These are phyloP conservation scores for Ogataea zsoltii DNA, from an alignment of 805 yeast species.

Conservation along the genomic window DNA sequence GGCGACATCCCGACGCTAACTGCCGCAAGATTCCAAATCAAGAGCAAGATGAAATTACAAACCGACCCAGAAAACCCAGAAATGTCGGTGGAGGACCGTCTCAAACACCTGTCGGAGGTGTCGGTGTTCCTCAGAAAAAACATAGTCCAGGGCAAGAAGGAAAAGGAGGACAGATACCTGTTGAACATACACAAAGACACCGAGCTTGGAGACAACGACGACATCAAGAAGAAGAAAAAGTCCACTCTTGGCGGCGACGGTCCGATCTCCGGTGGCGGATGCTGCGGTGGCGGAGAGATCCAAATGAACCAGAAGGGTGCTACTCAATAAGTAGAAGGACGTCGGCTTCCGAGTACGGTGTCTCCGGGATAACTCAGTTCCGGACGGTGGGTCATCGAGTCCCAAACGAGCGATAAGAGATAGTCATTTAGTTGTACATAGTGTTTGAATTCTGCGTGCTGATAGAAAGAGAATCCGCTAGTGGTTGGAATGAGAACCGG, in stretches of 20 bases:
- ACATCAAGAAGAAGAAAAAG: slow-evolving; percentile 54
- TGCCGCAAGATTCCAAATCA: slow-evolving; percentile 64
- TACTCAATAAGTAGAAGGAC: not conserved
- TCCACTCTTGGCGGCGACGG: slow-evolving; percentile 23
- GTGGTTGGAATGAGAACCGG: too few relatives aligned
- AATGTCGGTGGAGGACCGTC: slow-evolving; percentile 48
- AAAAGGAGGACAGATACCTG: slow-evolving; percentile 43
- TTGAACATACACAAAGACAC: slow-evolving; percentile 78
- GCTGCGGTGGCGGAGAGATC: slow-evolving; percentile 55
- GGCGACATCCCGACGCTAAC: slow-evolving; percentile 48
- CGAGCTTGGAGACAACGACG: slow-evolving; percentile 90
- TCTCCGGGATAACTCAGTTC: too few relatives aligned
- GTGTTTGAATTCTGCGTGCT: not conserved
- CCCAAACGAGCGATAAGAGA: not conserved
- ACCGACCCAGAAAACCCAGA: slow-evolving; percentile 44
- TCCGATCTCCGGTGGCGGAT: slow-evolving; percentile 47
- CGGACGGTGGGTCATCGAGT: too few relatives aligned
- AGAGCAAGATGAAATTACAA: slow-evolving; percentile 46
- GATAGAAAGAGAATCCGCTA: too few relatives aligned
- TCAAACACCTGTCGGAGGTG: slow-evolving; percentile 66
- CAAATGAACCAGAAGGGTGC: slow-evolving; percentile 28
- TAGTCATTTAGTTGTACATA: not conserved
- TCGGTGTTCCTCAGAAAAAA: slow-evolving; percentile 67
- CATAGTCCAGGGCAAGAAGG: slow-evolving; percentile 79
- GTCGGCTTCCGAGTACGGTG: not conserved